phyloP scores from a whole-genome alignment of 2,329 filamentous ascomycete genomes.

The Aspergillus melleus region DNA sequence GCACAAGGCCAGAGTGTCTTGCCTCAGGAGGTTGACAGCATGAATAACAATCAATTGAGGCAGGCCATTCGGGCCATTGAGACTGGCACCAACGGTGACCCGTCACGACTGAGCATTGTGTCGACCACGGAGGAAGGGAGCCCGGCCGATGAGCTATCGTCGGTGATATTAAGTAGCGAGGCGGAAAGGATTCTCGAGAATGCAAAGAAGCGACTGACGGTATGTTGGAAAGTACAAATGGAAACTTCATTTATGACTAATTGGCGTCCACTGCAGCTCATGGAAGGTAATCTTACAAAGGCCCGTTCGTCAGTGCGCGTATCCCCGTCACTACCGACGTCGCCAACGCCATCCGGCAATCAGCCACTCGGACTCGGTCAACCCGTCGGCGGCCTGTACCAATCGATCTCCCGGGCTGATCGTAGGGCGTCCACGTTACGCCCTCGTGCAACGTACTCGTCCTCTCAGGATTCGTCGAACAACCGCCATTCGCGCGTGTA shows the following conservation, averaged over 20 bases:
- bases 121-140: conserved; percentile 40
- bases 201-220: conserved; percentile 83
- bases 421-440: conserved; percentile 48
- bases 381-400: conserved; percentile 43
- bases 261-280: conserved; percentile 60
- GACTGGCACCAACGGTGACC: conserved; percentile 18
- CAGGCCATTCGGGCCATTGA: conserved; percentile 1
- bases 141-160: conserved; percentile 66
- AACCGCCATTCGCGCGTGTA: conserved; percentile 60
- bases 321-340: conserved; percentile 51
- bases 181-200: conserved; percentile 91
- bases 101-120: conserved; percentile 34
- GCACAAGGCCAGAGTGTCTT: background rate
- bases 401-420: conserved; percentile 42
- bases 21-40: conserved; percentile 4
- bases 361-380: conserved; percentile 37
- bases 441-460: conserved; percentile 38
- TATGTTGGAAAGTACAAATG: conserved; percentile 48
- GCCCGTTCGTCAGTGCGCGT: conserved; percentile 68
- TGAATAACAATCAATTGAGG: conserved; percentile 4
- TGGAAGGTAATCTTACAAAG: conserved; percentile 86
- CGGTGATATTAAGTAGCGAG: conserved; percentile 73
- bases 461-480: conserved; percentile 35
- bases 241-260: background rate
- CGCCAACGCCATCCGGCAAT: conserved; percentile 41